Conservation (phyloP, 2,329 filamentous ascomycete species). For the Fusarium oligoseptatum region DNA sequence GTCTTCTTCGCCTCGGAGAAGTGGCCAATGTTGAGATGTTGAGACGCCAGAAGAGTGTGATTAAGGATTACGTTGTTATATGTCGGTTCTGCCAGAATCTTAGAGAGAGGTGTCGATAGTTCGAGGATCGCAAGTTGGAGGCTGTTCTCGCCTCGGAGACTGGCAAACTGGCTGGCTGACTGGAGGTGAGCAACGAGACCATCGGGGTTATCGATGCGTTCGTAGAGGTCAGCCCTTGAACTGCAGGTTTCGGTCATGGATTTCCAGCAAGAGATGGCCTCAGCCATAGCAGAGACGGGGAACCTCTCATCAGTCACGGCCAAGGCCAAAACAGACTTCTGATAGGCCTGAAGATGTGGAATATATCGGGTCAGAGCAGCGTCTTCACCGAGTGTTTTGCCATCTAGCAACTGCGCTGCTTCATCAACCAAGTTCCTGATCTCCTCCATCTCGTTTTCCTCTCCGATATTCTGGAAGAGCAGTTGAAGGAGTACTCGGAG, state of each 20-base stretch:
- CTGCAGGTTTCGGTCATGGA: conserved; percentile 55
- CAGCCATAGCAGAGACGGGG: conserved; percentile 49
- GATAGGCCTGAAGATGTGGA: conserved; percentile 62
- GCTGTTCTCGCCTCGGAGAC: conserved; percentile 62
- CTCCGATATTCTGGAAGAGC: conserved; percentile 63
- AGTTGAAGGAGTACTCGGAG: conserved; percentile 65
- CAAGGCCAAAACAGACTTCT: conserved; percentile 60
- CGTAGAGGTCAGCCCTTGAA: conserved; percentile 57
- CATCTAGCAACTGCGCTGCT: conserved; percentile 52
- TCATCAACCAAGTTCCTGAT: conserved; percentile 57
- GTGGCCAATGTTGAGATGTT: conserved; percentile 67
- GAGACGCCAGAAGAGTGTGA: conserved; percentile 63
- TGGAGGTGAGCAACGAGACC: conserved; percentile 64
- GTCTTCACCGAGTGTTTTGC: conserved; percentile 60
- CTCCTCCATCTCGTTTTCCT: conserved; percentile 54
- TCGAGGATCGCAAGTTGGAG: conserved; percentile 63
- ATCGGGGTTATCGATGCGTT: conserved; percentile 63
- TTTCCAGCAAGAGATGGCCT: conserved; percentile 61
- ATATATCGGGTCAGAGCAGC: conserved; percentile 58
- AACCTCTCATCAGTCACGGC: conserved; percentile 52
- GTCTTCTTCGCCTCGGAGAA: conserved; percentile 63
- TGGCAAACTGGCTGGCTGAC: conserved; percentile 64
- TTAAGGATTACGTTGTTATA: conserved; percentile 60
- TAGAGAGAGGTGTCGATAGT: conserved; percentile 59
- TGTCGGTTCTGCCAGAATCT: conserved; percentile 48